These are phyloP conservation scores for Metschnikowia similis DNA, from an alignment of 805 yeast species.

Conservation along the genomic window DNA sequence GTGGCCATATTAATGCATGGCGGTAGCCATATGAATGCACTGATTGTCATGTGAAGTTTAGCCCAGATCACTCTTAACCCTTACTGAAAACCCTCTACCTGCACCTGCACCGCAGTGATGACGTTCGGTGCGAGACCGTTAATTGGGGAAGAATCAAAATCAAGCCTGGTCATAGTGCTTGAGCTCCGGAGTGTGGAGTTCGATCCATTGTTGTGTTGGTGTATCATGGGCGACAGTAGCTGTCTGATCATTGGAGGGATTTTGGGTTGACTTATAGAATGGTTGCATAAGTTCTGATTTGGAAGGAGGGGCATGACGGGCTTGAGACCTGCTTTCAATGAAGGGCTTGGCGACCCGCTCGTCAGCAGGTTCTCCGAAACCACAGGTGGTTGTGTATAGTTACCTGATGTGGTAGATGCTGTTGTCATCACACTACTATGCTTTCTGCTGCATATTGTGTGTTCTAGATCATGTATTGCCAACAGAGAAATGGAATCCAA, in stretches of 20 bases:
- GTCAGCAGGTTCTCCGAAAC: conserved; percentile 10
- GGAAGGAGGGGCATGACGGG: conserved; percentile 17
- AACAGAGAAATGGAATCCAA: conserved; percentile 14
- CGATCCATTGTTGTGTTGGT: conserved; percentile 17
- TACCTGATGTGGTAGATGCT: conserved; percentile 16
- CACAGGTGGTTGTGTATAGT: conserved; percentile 5
- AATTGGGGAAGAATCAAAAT: conserved; percentile 24
- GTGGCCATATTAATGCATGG: not conserved
- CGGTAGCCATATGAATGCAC: not conserved
- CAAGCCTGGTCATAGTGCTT: conserved; percentile 29
- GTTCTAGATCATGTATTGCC: conserved; percentile 14
- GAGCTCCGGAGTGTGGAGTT: conserved; percentile 28
- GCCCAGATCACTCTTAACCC: not conserved
- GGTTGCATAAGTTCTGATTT: conserved; percentile 17
- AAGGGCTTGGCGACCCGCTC: conserved; percentile 17
- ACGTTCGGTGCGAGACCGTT: conserved; percentile 32
- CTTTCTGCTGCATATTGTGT: conserved; percentile 12
- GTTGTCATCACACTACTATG: conserved; percentile 17
- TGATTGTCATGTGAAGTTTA: not conserved
- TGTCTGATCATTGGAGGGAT: conserved; percentile 13
- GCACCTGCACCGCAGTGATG: conserved; percentile 39
- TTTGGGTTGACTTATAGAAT: conserved; percentile 11
- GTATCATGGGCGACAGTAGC: conserved; percentile 16
- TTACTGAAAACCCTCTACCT: conserved; percentile 19
- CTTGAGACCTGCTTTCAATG: conserved; percentile 12